Evolutionary conservation across 768 basidiomycete genomes (phyloP), one percentile per base, ranked within the genome.

Genomic region (Chiua virens): DNA sequence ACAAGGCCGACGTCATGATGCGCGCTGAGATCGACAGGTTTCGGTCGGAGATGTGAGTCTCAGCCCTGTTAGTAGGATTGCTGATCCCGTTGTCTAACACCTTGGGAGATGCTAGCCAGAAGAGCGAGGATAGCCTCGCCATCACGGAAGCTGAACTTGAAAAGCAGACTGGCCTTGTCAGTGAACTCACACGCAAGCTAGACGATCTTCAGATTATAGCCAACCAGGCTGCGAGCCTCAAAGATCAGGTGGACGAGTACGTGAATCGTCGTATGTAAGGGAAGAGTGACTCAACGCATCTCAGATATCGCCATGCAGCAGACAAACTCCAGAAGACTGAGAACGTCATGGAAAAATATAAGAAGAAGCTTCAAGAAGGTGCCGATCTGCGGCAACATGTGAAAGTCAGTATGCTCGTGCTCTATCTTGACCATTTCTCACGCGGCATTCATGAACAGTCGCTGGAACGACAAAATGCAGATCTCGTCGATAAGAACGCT

Each of bases 341-440:
- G 71, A 95, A 95, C 63, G 94, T 97, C 25, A 91, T 97, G 81
- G 94, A 98, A 71, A 99, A 98, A 69, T 95, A 98, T 71, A 96
- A 95, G 75, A 95, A 92, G 79, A 99, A 98, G 71, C 79, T 98
- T 1, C 96, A 98, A 61, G 97, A 98, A 66, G 84, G 89, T 5
- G 92, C 89, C 14, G 92, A 96, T 56, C 75, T 95, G 18, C 83
- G 93, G 23, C 91, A 92, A 55, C 85, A 86, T 50, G 83, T 95
- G 62, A 92, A 89, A 73, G 91, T 87, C 49, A 34, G 70, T 59
- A 59, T 66, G 11, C 22, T 60, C 63, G 23, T 38, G 18, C 35
- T 32, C 44, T 42, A 14, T 49, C 22, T 44, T 34, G 32, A 34
- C 38, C 15, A 4, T 21, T 30, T 55, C 15, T 53, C 30, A 35